These are phyloP conservation scores for Corinectria fuckeliana DNA, from an alignment of 2,329 filamentous ascomycete genomes.

Conservation along the genomic window DNA sequence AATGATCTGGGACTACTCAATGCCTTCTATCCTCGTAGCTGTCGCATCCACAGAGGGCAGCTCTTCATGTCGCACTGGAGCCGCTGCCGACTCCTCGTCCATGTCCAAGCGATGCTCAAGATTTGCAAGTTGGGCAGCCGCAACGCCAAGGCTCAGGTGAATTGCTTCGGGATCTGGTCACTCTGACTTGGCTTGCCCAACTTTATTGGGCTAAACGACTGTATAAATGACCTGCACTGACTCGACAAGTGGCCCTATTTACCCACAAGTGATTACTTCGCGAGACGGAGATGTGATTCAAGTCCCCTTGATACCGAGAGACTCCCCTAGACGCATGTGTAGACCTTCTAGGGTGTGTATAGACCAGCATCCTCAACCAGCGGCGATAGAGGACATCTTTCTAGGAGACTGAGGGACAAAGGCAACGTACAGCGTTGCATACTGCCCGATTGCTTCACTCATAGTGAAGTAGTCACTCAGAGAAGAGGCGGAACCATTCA, in stretches of 20 bases:
- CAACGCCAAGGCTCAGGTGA: not conserved
- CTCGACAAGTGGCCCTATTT: not conserved
- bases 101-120: not conserved
- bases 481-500: not conserved
- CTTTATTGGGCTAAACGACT: not conserved
- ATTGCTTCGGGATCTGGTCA: not conserved
- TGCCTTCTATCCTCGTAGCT: not conserved
- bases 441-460: not conserved
- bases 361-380: not conserved
- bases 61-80: not conserved
- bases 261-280: not conserved
- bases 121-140: not conserved
- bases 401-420: not conserved
- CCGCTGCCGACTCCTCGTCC: not conserved
- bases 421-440: not conserved
- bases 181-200: not conserved
- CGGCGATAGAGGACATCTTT: not conserved
- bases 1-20: not conserved
- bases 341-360: not conserved
- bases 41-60: not conserved
- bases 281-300: not conserved
- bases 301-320: not conserved
- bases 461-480: not conserved
- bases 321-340: not conserved
- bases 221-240: not conserved